phyloP scores from a whole-genome alignment of 2,329 filamentous ascomycete species.

The Chrysoporthe austroafricana region DNA sequence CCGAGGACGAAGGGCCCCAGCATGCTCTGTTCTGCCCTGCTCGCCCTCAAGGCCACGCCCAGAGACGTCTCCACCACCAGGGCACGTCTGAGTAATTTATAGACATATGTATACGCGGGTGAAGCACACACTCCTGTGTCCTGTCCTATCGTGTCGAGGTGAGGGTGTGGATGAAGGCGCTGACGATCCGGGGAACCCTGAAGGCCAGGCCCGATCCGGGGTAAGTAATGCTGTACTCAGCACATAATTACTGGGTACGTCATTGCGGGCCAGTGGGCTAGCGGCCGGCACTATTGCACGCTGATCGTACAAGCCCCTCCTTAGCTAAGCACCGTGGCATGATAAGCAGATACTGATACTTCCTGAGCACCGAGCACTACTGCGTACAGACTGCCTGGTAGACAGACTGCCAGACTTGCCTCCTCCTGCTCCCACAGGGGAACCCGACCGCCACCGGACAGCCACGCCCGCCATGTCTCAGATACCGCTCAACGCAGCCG shows the following conservation, averaged over 20 bases:
- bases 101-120: too few relatives aligned
- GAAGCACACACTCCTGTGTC: not conserved
- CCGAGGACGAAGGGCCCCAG: not conserved
- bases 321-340: constrained; percentile 21
- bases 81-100: too few relatives aligned
- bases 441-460: too few relatives aligned
- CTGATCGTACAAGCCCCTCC: constrained; percentile 2
- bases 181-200: constrained; percentile 13
- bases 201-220: constrained; percentile 14
- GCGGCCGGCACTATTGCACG: too few relatives aligned
- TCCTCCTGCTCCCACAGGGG: too few relatives aligned
- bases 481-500: constrained; percentile 74
- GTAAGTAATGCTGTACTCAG: not conserved
- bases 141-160: not conserved
- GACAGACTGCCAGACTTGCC: too few relatives aligned
- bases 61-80: too few relatives aligned
- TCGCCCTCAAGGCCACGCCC: not conserved
- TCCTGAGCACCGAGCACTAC: too few relatives aligned
- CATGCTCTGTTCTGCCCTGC: too few relatives aligned
- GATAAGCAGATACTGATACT: not conserved
- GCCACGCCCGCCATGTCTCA: constrained; percentile 53
- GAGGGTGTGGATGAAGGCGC: not conserved
- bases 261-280: constrained; percentile 13
- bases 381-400: too few relatives aligned
- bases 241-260: constrained; percentile 6